These are phyloP conservation scores for Xylaria nigripes DNA, from an alignment of 495 filamentous ascomycete genomes.

Conservation along the genomic window DNA sequence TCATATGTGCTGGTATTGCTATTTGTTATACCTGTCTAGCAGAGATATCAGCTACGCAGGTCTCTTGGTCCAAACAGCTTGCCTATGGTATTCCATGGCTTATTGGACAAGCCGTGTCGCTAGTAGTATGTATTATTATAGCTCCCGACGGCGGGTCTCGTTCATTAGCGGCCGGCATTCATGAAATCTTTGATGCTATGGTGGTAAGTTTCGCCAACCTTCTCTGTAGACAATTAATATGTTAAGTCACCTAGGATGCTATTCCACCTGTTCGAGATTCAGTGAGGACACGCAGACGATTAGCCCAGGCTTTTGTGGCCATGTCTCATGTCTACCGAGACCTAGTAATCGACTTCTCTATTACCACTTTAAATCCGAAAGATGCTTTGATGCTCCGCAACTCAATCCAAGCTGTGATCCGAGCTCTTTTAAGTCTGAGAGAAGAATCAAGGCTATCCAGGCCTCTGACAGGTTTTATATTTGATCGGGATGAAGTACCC, in stretches of 20 bases:
- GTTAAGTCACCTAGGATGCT: constrained; percentile 27
- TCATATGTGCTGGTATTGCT: constrained; percentile 47
- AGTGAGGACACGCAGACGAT: constrained; percentile 27
- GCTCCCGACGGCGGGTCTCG: constrained; percentile 48
- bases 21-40: constrained; percentile 46
- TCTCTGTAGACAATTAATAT: background rate
- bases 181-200: constrained; percentile 36
- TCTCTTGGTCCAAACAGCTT: constrained; percentile 41
- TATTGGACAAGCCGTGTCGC: constrained; percentile 43
- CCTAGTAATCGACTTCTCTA: constrained; percentile 44
- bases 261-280: constrained; percentile 34
- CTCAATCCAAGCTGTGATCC: constrained; percentile 44
- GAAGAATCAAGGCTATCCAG: constrained; percentile 38
- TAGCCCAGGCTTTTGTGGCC: constrained; percentile 43
- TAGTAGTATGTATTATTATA: constrained; percentile 37
- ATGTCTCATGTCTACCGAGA: constrained; percentile 49
- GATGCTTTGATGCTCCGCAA: constrained; percentile 43
- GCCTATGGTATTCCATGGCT: constrained; percentile 51
- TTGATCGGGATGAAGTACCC: background rate
- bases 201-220: constrained; percentile 15
- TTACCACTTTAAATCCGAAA: constrained; percentile 41
- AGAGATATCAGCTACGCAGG: constrained; percentile 30
- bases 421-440: constrained; percentile 37
- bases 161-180: constrained; percentile 37
- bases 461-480: background rate